phyloP scores from a whole-genome alignment of 2,329 filamentous ascomycete genomes.

The Cercospora sp. region DNA sequence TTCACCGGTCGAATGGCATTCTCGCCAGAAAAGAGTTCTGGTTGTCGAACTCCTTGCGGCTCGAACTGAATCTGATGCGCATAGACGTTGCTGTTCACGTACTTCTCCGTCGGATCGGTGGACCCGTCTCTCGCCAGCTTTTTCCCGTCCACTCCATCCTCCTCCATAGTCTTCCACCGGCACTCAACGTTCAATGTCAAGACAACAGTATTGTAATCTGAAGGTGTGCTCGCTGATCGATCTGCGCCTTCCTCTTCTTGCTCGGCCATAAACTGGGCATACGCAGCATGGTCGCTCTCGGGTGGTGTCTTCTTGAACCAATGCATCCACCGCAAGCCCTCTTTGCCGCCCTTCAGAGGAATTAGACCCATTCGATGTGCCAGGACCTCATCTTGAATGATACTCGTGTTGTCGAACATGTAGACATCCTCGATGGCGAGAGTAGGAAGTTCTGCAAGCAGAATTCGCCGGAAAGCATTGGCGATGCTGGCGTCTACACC shows the following conservation, averaged over 20 bases:
- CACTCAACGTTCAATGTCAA: constrained; percentile 77
- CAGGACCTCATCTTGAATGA: constrained; percentile 96
- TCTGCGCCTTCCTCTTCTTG: constrained; percentile 46
- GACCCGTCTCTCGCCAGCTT: constrained; percentile 65
- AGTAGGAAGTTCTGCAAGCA: constrained; percentile 91
- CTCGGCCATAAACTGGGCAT: constrained; percentile 42
- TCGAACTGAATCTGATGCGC: constrained; percentile 66
- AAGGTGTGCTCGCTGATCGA: constrained; percentile 50
- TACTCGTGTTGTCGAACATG: constrained; percentile 93
- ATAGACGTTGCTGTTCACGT: constrained; percentile 72
- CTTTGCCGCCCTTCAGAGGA: constrained; percentile 76
- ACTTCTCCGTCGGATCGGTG: constrained; percentile 79
- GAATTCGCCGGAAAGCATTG: constrained; percentile 95
- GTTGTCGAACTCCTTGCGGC: constrained; percentile 70
- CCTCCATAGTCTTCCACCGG: constrained; percentile 63
- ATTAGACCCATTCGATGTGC: constrained; percentile 87
- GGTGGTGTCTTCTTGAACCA: constrained; percentile 72
- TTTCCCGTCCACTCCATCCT: constrained; percentile 49
- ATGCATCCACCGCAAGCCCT: constrained; percentile 77
- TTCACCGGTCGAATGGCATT: constrained; percentile 76
- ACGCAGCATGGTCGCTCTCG: constrained; percentile 56
- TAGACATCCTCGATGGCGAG: constrained; percentile 93
- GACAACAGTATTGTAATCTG: constrained; percentile 84
- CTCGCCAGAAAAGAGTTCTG: constrained; percentile 60
- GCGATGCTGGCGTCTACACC: constrained; percentile 90